A percentile compares a stretch with the other conserved stretches of the same genome.
Conservation (phyloP, 441 rosid genomes). For the Mallotus repandus region DNA sequence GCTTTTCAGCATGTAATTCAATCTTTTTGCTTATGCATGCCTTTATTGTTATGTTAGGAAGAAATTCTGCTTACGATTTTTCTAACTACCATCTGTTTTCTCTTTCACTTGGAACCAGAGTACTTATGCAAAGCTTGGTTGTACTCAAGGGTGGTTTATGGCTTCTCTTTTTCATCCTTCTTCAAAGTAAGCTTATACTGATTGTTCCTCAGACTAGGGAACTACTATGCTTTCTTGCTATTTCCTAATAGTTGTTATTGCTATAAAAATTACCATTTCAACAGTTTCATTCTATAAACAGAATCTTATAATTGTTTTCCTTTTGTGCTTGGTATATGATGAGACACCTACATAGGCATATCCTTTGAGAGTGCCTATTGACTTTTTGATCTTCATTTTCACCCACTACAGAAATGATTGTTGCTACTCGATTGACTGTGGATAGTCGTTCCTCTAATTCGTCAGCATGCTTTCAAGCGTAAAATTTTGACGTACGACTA, state of each 20-base stretch:
- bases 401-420: background rate
- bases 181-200: constrained; percentile 44
- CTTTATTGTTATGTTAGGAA: background rate
- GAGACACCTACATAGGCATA: background rate
- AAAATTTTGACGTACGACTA: constrained; percentile 5
- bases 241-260: constrained; percentile 1
- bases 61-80: background rate
- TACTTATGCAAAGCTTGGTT: constrained; percentile 82
- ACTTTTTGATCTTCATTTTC: background rate
- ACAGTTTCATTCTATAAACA: background rate
- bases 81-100: background rate
- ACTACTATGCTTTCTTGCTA: background rate
- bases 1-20: background rate
- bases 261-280: no score
- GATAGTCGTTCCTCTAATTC: background rate
- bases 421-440: background rate
- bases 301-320: background rate
- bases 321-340: background rate
- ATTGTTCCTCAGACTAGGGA: background rate
- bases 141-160: constrained; percentile 90
- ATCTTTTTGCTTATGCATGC: background rate
- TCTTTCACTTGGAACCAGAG: constrained; percentile 39
- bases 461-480: background rate
- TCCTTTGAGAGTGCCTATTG: background rate
- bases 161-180: constrained; percentile 75